A percentile compares a stretch with the other conserved stretches of the same genome.
Conservation (phyloP, 805 yeast genomes). For the Candida qinlingensis region DNA sequence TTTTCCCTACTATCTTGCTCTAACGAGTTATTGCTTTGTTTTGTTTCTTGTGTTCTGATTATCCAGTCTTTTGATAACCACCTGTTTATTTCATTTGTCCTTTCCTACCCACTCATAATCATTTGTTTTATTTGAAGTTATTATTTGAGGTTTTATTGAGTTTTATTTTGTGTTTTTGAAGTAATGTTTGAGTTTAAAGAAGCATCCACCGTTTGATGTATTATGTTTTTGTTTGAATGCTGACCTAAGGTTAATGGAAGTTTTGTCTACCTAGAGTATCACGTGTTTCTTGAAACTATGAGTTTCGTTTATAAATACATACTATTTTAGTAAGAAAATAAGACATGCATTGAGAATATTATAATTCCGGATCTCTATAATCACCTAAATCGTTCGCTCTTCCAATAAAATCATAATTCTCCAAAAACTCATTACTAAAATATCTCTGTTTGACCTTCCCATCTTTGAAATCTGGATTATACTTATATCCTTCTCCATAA, state of each 20-base stretch:
- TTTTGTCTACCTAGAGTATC: not conserved
- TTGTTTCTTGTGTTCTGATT: too few species aligned
- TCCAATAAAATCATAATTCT: conserved; percentile 44
- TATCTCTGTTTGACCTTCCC: conserved; percentile 75
- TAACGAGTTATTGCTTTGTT: too few species aligned
- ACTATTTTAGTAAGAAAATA: too few species aligned
- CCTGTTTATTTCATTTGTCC: too few species aligned
- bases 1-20: too few species aligned
- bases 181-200: not conserved
- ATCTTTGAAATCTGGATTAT: conserved; percentile 72
- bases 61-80: too few species aligned
- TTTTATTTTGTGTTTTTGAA: not conserved
- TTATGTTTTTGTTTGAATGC: not conserved
- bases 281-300: too few species aligned
- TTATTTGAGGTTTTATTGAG: not conserved
- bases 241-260: not conserved
- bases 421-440: conserved; percentile 55
- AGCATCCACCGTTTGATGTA: not conserved
- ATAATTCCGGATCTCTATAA: conserved; percentile 36
- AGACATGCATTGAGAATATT: not conserved
- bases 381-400: conserved; percentile 51
- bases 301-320: too few species aligned
- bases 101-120: too few species aligned
- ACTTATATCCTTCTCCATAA: conserved; percentile 79
- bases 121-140: too few species aligned